Percentiles rank a stretch among this genome's conserved stretches.
Conservation (phyloP, 2,329 filamentous ascomycete genomes). For the Xylaria hypoxylon region DNA sequence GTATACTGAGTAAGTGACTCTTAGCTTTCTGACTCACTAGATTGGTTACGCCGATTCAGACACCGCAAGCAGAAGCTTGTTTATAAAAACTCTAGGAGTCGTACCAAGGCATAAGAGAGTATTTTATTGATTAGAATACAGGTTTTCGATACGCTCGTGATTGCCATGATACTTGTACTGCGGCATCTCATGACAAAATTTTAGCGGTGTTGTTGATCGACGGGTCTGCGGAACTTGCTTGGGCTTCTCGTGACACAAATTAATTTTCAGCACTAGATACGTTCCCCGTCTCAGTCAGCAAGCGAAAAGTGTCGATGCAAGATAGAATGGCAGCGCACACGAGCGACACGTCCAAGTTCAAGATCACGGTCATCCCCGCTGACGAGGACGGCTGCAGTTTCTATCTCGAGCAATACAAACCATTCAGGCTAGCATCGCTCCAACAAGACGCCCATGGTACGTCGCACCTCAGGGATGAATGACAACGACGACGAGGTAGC, state of each 20-base stretch:
- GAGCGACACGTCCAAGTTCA: slow-evolving; percentile 37
- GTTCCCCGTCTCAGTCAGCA: neutral
- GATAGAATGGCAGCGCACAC: slow-evolving; percentile 32
- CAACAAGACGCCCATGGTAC: slow-evolving; percentile 47
- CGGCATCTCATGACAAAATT: slow-evolving; percentile 5
- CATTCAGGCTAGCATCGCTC: slow-evolving; percentile 49
- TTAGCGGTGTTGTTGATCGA: neutral
- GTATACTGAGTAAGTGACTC: slow-evolving; percentile 19
- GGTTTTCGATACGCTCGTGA: neutral
- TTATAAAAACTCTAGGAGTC: neutral
- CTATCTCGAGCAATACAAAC: slow-evolving; percentile 48
- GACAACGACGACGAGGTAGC: slow-evolving; percentile 9
- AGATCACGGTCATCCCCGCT: slow-evolving; percentile 41
- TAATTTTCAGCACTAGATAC: neutral
- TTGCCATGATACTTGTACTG: neutral
- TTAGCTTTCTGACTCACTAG: slow-evolving; percentile 25
- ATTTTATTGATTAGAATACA: neutral
- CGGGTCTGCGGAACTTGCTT: slow-evolving; percentile 18
- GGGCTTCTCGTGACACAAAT: neutral
- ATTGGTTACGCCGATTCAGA: neutral
- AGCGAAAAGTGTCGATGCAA: slow-evolving; percentile 16
- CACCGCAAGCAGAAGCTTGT: neutral
- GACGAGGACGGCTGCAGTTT: slow-evolving; percentile 47
- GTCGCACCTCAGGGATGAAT: slow-evolving; percentile 26
- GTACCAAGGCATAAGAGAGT: neutral